These are phyloP conservation scores for Allium cepa DNA, from an alignment of 106 monocot genomes.

Conservation along the genomic window DNA sequence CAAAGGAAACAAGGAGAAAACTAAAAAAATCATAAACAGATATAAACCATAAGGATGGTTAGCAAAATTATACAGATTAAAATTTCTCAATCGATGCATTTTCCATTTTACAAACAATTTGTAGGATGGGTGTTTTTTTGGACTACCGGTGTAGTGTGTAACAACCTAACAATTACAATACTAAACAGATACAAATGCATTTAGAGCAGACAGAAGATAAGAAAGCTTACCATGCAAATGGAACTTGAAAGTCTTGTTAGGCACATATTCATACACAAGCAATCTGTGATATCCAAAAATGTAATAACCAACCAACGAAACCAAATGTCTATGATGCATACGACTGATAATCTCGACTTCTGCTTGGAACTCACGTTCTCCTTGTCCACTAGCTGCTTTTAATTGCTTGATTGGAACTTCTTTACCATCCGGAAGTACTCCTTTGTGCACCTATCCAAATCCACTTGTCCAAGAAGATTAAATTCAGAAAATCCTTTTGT, in stretches of 20 bases:
- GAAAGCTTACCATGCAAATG: constrained; percentile 15
- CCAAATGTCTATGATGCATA: constrained; percentile 19
- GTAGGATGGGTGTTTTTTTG: too few relatives aligned
- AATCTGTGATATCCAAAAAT: constrained; percentile 10
- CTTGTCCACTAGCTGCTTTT: constrained; percentile 14
- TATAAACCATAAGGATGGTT: too few relatives aligned
- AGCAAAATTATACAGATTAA: too few relatives aligned
- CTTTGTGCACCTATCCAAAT: constrained; percentile 19
- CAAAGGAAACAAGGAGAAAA: too few relatives aligned
- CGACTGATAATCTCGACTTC: constrained; percentile 20
- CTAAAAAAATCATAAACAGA: too few relatives aligned
- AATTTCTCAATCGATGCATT: too few relatives aligned
- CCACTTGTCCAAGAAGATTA: constrained; percentile 21
- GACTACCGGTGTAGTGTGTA: too few relatives aligned
- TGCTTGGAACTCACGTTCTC: constrained; percentile 19
- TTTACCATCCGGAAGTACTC: constrained; percentile 9
- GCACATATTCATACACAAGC: constrained; percentile 18
- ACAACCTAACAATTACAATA: too few relatives aligned
- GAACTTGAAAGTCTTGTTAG: constrained; percentile 14
- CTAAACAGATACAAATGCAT: too few relatives aligned
- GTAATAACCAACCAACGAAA: constrained; percentile 18
- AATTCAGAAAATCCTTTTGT: constrained; percentile 16
- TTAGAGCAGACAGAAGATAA: not conserved
- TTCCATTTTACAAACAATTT: too few relatives aligned
- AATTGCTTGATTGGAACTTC: constrained; percentile 20